phyloP scores from a whole-genome alignment of 2,329 filamentous ascomycete species.

The Biscogniauxia sp. region DNA sequence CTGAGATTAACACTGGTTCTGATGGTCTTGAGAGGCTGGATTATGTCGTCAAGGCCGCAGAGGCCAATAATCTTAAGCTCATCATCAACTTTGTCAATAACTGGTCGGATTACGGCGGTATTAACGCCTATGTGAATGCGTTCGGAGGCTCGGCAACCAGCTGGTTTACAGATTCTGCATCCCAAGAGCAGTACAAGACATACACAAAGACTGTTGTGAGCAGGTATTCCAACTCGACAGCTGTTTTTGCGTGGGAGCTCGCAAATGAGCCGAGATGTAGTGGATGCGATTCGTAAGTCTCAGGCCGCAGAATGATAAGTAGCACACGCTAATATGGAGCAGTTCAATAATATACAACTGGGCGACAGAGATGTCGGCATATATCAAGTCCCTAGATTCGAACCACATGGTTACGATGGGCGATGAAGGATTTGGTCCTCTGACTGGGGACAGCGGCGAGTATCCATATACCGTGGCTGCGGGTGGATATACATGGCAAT shows the following conservation, averaged over 20 bases:
- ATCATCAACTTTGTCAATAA: constrained; percentile 68
- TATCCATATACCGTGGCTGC: constrained; percentile 49
- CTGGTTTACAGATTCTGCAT: constrained; percentile 56
- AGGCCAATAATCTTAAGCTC: constrained; percentile 58
- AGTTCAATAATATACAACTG: constrained; percentile 55
- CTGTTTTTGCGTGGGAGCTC: constrained; percentile 55
- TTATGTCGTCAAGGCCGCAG: constrained; percentile 59
- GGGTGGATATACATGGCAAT: constrained; percentile 52
- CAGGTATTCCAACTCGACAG: constrained; percentile 45
- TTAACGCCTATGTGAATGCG: constrained; percentile 56
- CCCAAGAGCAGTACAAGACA: constrained; percentile 54
- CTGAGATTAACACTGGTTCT: constrained; percentile 61
- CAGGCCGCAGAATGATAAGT: not conserved
- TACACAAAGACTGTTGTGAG: constrained; percentile 50
- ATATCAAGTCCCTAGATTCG: constrained; percentile 62
- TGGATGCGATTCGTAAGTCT: constrained; percentile 41
- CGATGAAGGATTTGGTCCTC: constrained; percentile 50
- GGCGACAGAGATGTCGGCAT: constrained; percentile 56
- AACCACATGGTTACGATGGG: constrained; percentile 64
- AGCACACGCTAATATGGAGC: not conserved
- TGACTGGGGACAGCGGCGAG: constrained; percentile 41
- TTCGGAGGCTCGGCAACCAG: constrained; percentile 52
- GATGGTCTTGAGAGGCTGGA: constrained; percentile 65
- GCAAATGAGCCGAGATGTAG: constrained; percentile 57
- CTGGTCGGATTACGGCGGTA: constrained; percentile 68